A percentile compares a stretch with the other conserved stretches of the same genome.
Evolutionary conservation across 257 asterid genomes (phyloP).

Genomic region (Rehmannia glutinosa): DNA sequence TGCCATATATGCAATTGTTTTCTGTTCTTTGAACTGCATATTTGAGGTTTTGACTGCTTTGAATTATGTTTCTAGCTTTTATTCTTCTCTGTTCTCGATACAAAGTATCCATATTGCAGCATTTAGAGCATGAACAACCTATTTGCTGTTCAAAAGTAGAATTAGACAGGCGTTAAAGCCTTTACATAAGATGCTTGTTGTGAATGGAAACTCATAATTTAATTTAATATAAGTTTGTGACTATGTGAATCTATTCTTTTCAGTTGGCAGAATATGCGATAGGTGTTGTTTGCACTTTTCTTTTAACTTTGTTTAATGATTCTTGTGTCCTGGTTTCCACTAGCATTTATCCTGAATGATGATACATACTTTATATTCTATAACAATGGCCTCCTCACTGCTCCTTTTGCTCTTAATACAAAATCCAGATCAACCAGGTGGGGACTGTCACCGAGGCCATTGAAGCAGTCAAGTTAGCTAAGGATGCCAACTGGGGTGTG

Average conservation of each 20-base stretch:
- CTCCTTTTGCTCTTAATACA: slow-evolving; percentile 16
- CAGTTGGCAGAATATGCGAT: background rate
- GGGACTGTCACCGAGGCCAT: slow-evolving; percentile 96
- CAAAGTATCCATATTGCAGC: background rate
- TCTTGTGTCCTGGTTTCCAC: slow-evolving; percentile 3
- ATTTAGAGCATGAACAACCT: slow-evolving; percentile 6
- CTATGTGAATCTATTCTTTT: background rate
- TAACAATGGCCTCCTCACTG: slow-evolving; percentile 3
- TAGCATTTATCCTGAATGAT: background rate
- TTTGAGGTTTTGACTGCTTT: background rate
- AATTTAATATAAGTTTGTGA: slow-evolving; percentile 1
- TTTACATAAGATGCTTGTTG: slow-evolving; percentile 2
- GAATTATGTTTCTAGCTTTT: slow-evolving; percentile 4
- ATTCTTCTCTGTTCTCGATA: background rate
- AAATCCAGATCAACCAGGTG: slow-evolving; percentile 74
- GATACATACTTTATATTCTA: background rate
- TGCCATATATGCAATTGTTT: background rate
- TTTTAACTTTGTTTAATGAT: slow-evolving; percentile 9
- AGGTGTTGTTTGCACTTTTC: background rate
- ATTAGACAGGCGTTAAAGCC: background rate
- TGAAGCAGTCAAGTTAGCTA: slow-evolving; percentile 90
- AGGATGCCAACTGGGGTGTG: slow-evolving; percentile 97
- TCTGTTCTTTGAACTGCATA: background rate
- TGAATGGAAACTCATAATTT: background rate
- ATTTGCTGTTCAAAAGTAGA: background rate